Base-by-base conservation (phyloP, 2,329 filamentous ascomycete genomes). In the Claviceps pusilla region DNA sequence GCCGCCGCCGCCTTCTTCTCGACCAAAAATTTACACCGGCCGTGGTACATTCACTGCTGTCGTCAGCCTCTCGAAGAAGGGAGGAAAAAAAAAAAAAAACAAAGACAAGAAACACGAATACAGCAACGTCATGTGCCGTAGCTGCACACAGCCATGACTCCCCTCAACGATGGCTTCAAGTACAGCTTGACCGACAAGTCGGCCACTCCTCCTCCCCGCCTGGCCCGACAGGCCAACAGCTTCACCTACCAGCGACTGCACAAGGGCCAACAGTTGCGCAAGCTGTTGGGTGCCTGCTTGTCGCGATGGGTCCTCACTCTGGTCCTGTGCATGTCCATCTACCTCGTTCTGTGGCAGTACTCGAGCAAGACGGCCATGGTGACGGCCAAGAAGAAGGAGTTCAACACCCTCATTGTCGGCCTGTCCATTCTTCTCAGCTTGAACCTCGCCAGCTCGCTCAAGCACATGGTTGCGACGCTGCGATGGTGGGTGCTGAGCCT, bases 401-500 rank as follows among this genome's bases (percentile, higher is more conserved):
- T 71, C 58, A 75, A 75, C 54, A 63, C 69, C 0, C 57, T 73
- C n/a, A 69, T 74, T 24, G 72, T 72, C 0, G 72, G 66, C 0
- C 62, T 75, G 5, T 69, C 69, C 49, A 73, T 75, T 37, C 59
- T 63, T 0, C 60, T 75, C 19, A 69, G 71, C 54, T 58, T 76
- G 50, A 70, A 70, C 50, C 68, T 74, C 46, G 67, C 69, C 2
- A 71, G 65, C 57, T 66, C 68, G 7, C 64, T 76, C 28, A 73
- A 73, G 55, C 66, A 66, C 33, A 71, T 74, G 66, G 68, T 71
- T 3, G 60, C 65, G 14, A 71, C 73, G 56, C 61, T 73, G 56
- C 64, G 73, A n/a, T 76, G 73, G 71, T 73, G 70, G 63, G 67
- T 75, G 33, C 59, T 76, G 46, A 68, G 66, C 55, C 61, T 63